These are phyloP conservation scores for Rhizopogon vesiculosus DNA, from an alignment of 768 basidiomycete genomes.

Conservation along the genomic window DNA sequence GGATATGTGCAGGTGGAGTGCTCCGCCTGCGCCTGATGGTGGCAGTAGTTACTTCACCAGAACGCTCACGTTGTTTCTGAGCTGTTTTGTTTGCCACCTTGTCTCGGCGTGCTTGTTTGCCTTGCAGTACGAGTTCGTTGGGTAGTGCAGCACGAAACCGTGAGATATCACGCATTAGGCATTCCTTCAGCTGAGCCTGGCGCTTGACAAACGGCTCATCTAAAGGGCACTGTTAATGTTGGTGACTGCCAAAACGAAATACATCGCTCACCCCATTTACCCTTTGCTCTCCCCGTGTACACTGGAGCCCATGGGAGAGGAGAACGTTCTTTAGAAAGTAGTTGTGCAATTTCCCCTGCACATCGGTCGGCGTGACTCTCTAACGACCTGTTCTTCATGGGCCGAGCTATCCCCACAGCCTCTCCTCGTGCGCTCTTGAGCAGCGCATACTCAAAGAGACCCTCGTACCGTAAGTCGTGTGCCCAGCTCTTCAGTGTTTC, in stretches of 20 bases:
- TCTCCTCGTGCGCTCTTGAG: neutral
- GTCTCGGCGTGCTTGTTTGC: slow-evolving; percentile 54
- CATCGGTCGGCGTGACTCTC: neutral
- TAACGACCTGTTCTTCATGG: neutral
- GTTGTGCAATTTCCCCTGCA: neutral
- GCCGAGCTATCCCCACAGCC: neutral
- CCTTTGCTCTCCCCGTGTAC: neutral
- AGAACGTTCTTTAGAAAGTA: neutral
- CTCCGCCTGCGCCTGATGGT: slow-evolving; percentile 44
- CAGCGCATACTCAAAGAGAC: slow-evolving; percentile 31
- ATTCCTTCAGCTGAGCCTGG: slow-evolving; percentile 18
- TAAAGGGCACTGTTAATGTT: neutral
- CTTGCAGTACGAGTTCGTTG: slow-evolving; percentile 40
- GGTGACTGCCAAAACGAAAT: neutral
- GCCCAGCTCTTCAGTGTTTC: slow-evolving; percentile 27
- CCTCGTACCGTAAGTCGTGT: slow-evolving; percentile 33
- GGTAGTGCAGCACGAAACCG: slow-evolving; percentile 43
- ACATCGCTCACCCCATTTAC: neutral
- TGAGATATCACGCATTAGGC: slow-evolving; percentile 34
- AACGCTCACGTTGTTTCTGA: slow-evolving; percentile 54
- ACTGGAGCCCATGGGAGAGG: neutral
- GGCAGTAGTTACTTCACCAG: slow-evolving; percentile 52
- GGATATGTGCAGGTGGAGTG: slow-evolving; percentile 62
- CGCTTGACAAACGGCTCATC: neutral
- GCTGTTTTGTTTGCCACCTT: slow-evolving; percentile 63